phyloP scores from a whole-genome alignment of 1,284 basidiomycete species.

The Fistulina hepatica region DNA sequence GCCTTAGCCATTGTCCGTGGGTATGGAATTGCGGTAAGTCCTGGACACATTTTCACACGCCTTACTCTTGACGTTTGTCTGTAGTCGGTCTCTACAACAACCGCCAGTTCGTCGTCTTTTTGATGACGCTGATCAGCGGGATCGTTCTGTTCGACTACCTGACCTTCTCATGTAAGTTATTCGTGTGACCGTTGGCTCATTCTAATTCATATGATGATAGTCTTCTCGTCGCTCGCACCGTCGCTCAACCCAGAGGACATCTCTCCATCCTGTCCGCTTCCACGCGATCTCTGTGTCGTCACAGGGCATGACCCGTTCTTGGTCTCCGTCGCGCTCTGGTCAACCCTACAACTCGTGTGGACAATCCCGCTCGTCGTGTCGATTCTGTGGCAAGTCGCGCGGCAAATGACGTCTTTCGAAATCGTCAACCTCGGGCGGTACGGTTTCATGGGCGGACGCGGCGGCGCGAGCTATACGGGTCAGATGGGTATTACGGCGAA shows the following conservation, averaged over 20 bases:
- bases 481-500: constrained; percentile 69
- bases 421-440: constrained; percentile 82
- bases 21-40: constrained; percentile 93
- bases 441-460: constrained; percentile 94
- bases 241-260: constrained; percentile 31
- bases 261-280: constrained; percentile 58
- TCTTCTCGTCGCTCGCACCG: constrained; percentile 35
- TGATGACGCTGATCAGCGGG: constrained; percentile 74
- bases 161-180: constrained; percentile 31
- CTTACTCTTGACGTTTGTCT: constrained; percentile 2
- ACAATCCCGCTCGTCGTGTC: constrained; percentile 77
- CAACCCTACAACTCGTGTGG: constrained; percentile 88
- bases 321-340: constrained; percentile 72
- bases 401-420: constrained; percentile 95
- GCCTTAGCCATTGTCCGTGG: constrained; percentile 88
- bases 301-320: constrained; percentile 76
- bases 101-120: constrained; percentile 88
- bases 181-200: not conserved
- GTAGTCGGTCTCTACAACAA: constrained; percentile 92
- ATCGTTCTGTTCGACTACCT: constrained; percentile 78
- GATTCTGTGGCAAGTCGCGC: constrained; percentile 85
- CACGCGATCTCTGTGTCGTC: constrained; percentile 57
- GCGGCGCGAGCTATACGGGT: constrained; percentile 52
- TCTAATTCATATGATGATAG: constrained; percentile 17
- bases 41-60: too few relatives aligned